Evolutionary conservation across 495 filamentous ascomycete species (phyloP).

Genomic region (Immersiella caudata): DNA sequence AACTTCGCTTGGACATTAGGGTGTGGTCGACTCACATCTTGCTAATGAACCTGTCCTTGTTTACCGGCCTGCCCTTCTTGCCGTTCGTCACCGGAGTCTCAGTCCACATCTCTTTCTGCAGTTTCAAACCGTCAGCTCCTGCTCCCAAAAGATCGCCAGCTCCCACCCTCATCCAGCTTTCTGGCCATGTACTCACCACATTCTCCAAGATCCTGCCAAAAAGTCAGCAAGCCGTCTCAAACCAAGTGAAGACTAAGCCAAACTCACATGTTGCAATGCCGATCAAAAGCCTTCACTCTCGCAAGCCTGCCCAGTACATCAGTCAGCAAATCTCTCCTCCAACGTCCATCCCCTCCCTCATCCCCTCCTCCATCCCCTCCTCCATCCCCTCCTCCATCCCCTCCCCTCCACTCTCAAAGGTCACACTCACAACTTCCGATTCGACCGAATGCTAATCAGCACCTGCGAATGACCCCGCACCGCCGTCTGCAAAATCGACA

Average conservation of each 20-base stretch:
- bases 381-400: background rate
- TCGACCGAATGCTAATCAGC: constrained; percentile 87
- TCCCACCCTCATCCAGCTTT: background rate
- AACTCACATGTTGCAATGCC: constrained; percentile 39
- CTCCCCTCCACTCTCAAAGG: background rate
- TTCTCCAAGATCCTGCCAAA: constrained; percentile 36
- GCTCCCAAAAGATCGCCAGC: too few species aligned
- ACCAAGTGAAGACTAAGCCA: background rate
- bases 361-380: background rate
- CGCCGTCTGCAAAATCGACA: constrained; percentile 88
- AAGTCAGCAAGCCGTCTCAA: constrained; percentile 13
- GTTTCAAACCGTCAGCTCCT: constrained; percentile 10
- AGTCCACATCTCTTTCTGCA: constrained; percentile 97
- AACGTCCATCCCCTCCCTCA: background rate
- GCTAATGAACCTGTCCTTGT: constrained; percentile 98
- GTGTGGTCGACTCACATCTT: constrained; percentile 73
- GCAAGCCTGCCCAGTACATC: constrained; percentile 42
- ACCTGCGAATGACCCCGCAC: constrained; percentile 87
- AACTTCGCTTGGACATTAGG: background rate
- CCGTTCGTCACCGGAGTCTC: constrained; percentile 78
- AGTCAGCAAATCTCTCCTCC: constrained; percentile 12
- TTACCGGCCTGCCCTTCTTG: constrained; percentile 86
- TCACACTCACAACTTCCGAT: constrained; percentile 63
- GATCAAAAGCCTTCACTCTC: constrained; percentile 53
- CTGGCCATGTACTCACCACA: constrained; percentile 25